phyloP scores from a whole-genome alignment of 2,329 filamentous ascomycete genomes.

The Akanthomyces muscarius region DNA sequence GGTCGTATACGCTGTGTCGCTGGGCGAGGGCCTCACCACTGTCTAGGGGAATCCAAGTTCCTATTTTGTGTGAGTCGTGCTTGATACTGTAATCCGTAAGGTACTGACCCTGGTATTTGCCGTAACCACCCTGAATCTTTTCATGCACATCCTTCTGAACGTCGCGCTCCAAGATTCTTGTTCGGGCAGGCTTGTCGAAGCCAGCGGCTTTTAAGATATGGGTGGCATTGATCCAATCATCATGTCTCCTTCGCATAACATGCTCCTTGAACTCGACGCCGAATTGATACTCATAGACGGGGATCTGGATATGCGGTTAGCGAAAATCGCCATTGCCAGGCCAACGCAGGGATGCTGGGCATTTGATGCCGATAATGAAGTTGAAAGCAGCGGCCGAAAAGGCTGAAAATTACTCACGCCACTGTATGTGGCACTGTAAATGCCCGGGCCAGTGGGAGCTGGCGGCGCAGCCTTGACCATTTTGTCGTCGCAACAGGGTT shows the following conservation, averaged over 20 bases:
- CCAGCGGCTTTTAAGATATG: constrained; percentile 96
- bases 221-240: constrained; percentile 99
- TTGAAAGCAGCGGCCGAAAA: constrained; percentile 6
- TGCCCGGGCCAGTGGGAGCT: constrained; percentile 39
- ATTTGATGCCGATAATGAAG: constrained; percentile 4
- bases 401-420: constrained; percentile 48
- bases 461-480: constrained; percentile 46
- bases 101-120: constrained; percentile 84
- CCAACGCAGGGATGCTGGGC: not conserved
- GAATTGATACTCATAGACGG: constrained; percentile 90
- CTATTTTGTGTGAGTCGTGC: constrained; percentile 37
- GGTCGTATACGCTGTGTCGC: constrained; percentile 81
- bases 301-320: constrained; percentile 57
- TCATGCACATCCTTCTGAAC: constrained; percentile 96
- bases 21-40: constrained; percentile 77
- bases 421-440: constrained; percentile 67
- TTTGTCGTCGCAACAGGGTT: constrained; percentile 22
- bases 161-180: constrained; percentile 90
- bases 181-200: constrained; percentile 94
- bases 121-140: constrained; percentile 97
- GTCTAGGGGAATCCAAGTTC: constrained; percentile 91
- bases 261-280: constrained; percentile 73
- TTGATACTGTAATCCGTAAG: not conserved
- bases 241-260: constrained; percentile 90
- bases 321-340: not conserved